Conservation (phyloP, 768 basidiomycete genomes). For the Lactarius deliciosus region DNA sequence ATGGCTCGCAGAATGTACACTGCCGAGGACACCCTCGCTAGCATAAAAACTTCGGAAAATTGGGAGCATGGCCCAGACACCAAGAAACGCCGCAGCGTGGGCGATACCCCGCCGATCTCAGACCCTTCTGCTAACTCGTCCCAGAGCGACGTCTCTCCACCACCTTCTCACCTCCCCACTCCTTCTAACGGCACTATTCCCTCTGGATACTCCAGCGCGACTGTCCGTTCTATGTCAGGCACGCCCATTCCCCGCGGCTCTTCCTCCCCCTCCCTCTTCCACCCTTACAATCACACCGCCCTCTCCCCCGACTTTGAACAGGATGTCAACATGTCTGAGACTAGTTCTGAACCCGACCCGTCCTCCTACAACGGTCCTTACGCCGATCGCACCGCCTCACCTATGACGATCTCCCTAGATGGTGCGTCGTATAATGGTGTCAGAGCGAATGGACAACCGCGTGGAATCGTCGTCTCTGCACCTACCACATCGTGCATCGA, state of each 20-base stretch:
- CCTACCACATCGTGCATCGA: slow-evolving; percentile 29
- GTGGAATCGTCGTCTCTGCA: slow-evolving; percentile 21
- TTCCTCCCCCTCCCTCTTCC: slow-evolving; percentile 23
- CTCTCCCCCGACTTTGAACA: slow-evolving; percentile 16
- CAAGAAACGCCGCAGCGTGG: slow-evolving; percentile 31
- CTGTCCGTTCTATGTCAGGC: slow-evolving; percentile 20
- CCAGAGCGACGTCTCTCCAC: slow-evolving; percentile 13
- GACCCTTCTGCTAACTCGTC: slow-evolving; percentile 23
- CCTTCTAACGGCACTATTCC: slow-evolving; percentile 8
- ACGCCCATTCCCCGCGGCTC: slow-evolving; percentile 21
- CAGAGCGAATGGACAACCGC: slow-evolving; percentile 12
- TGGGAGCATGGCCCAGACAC: slow-evolving; percentile 29
- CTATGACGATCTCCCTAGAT: slow-evolving; percentile 29
- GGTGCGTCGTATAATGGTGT: slow-evolving; percentile 10
- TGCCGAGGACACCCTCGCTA: slow-evolving; percentile 29
- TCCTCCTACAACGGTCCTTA: slow-evolving; percentile 9
- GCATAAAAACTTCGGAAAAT: slow-evolving; percentile 27
- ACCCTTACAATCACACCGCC: slow-evolving; percentile 18
- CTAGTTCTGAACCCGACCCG: slow-evolving; percentile 12
- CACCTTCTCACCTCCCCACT: slow-evolving; percentile 2
- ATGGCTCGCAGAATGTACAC: slow-evolving; percentile 30
- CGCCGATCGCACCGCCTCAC: slow-evolving; percentile 23
- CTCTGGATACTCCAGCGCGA: slow-evolving; percentile 19
- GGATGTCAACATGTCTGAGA: slow-evolving; percentile 26
- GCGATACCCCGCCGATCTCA: slow-evolving; percentile 24